Conservation (phyloP, 78 protist species). For the Fonticula alba region DNA sequence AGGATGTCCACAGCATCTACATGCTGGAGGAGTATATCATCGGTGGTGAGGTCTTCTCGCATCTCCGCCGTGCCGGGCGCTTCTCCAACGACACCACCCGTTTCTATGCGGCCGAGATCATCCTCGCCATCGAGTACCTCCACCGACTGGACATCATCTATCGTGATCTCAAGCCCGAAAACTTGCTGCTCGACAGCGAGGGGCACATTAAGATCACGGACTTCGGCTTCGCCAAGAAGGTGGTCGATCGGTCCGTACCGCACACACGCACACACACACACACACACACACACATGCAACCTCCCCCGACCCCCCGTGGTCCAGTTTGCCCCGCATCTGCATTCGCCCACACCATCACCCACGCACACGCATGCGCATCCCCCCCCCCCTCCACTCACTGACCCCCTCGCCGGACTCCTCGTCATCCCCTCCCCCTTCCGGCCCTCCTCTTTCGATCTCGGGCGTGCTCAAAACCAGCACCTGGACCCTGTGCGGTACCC, state of each 20-base stretch:
- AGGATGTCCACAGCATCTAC: conserved; percentile 35
- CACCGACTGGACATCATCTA: not conserved
- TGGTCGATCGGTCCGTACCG: not conserved
- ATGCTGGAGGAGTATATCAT: conserved; percentile 47
- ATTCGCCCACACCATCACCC: no score
- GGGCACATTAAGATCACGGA: conserved; percentile 78
- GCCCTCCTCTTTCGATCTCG: no score
- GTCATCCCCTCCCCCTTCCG: no score
- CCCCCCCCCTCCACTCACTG: no score
- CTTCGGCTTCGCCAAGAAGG: conserved; percentile 5
- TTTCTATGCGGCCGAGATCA: conserved; percentile 2
- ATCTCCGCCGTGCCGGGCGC: conserved; percentile 9
- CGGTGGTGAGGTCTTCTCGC: conserved; percentile 78
- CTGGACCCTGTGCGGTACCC: conserved; percentile 80
- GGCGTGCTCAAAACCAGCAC: conserved; percentile 66
- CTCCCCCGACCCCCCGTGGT: no score
- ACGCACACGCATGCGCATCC: no score
- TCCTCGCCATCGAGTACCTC: conserved; percentile 1
- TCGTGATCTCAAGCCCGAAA: conserved; percentile 61
- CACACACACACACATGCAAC: no score
- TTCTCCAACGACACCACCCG: conserved; percentile 6
- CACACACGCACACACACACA: no score
- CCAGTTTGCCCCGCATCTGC: no score
- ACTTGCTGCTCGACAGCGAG: conserved; percentile 62
- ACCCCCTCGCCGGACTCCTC: no score